Percentiles rank a stretch among this genome's conserved stretches.
Evolutionary conservation across 306 rosid species (phyloP).

Genomic region (Inga laurina): DNA sequence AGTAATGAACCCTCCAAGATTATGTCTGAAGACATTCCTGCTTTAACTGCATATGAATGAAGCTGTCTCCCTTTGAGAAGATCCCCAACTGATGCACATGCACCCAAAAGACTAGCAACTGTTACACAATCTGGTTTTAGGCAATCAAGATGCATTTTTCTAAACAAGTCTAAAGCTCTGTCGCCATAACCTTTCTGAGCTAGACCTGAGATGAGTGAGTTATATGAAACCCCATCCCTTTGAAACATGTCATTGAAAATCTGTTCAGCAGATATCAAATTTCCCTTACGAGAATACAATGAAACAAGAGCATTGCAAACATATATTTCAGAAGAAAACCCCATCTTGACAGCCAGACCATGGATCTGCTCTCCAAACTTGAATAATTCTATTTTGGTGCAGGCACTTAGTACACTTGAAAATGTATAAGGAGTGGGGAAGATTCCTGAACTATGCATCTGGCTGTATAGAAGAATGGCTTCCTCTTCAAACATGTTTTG

Average conservation of each 20-base stretch:
- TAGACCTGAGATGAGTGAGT: constrained; percentile 84
- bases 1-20: constrained; percentile 86
- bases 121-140: constrained; percentile 79
- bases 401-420: constrained; percentile 83
- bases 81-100: constrained; percentile 66
- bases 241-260: constrained; percentile 59
- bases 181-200: constrained; percentile 71
- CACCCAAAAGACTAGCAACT: constrained; percentile 81
- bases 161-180: constrained; percentile 63
- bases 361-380: constrained; percentile 75
- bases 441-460: constrained; percentile 66
- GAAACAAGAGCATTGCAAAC: constrained; percentile 90
- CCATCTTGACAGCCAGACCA: constrained; percentile 69
- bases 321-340: constrained; percentile 70
- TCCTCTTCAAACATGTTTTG: constrained; percentile 67
- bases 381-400: constrained; percentile 56
- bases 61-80: constrained; percentile 68
- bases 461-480: constrained; percentile 64
- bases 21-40: constrained; percentile 77
- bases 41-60: constrained; percentile 74
- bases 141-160: constrained; percentile 63
- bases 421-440: constrained; percentile 73
- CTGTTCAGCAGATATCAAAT: constrained; percentile 58
- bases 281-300: constrained; percentile 65
- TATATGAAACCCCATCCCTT: constrained; percentile 81